These are phyloP conservation scores for Ilyonectria robusta DNA, from an alignment of 2,329 filamentous ascomycete species.

Conservation along the genomic window DNA sequence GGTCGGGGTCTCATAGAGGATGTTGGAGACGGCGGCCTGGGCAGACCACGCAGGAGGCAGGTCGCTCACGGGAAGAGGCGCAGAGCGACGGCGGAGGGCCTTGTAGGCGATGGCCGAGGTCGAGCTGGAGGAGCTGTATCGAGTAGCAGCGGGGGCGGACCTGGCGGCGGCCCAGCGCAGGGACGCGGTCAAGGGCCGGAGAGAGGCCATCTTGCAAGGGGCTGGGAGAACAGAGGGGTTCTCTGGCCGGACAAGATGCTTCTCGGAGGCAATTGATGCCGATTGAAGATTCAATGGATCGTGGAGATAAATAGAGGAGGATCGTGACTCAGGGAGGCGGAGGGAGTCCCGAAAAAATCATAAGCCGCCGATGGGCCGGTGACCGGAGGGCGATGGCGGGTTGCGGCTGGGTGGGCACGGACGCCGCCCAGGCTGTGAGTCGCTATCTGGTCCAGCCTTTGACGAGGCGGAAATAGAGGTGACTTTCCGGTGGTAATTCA, in stretches of 20 bases:
- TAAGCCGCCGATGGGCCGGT: conserved; percentile 44
- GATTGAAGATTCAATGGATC: conserved; percentile 37
- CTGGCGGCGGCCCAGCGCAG: conserved; percentile 52
- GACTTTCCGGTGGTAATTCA: no score
- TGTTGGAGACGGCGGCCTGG: conserved; percentile 95
- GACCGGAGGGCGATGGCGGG: conserved; percentile 41
- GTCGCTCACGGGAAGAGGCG: conserved; percentile 84
- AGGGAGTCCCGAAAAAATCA: conserved; percentile 46
- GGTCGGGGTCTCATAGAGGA: conserved; percentile 97
- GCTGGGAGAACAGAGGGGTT: conserved; percentile 39
- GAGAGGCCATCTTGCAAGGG: conserved; percentile 59
- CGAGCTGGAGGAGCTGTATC: conserved; percentile 69
- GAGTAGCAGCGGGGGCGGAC: conserved; percentile 50
- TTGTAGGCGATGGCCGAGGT: conserved; percentile 98
- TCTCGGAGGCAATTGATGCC: conserved; percentile 40
- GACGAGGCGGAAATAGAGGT: background rate
- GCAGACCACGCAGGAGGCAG: conserved; percentile 87
- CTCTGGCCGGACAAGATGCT: conserved; percentile 46
- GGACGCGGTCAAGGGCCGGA: conserved; percentile 59
- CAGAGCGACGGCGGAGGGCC: conserved; percentile 90
- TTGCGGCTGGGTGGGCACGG: conserved; percentile 37
- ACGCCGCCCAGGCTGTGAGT: conserved; percentile 28
- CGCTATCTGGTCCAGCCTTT: background rate
- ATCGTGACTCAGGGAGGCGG: conserved; percentile 45
- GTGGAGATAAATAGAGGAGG: conserved; percentile 25